Base-by-base conservation (phyloP, 2,329 filamentous ascomycete species). In the Scedosporium boydii region DNA sequence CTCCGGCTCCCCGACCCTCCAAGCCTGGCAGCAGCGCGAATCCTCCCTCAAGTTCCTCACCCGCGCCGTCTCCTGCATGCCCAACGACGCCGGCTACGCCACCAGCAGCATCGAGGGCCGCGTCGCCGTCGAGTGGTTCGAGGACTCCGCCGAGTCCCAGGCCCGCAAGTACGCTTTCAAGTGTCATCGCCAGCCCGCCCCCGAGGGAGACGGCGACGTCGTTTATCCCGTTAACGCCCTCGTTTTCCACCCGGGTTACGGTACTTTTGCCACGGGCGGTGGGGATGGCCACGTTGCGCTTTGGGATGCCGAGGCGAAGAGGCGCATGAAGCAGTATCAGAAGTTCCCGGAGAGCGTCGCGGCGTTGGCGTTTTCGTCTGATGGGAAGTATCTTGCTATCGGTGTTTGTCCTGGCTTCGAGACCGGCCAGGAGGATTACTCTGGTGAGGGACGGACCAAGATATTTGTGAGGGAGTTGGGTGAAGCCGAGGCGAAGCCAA, bases 121-220 rank as follows among this genome's bases (percentile, higher is more conserved):
- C 68, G 92, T 99, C 1, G 93, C 93, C 0, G 95, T 99, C 1
- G 95, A 99, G 75, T 98, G 93, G 91, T 98, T 99, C 73, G 95
- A 98, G 71, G 90, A 95, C 16, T 90, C 87, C 4, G 80, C 86
- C 51, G 90, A 93, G 73, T 93, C 90, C 3, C 93, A 98, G 77
- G 88, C 90, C 46, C 85, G 93, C 67, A 98, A 97, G 75, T 99
- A 98, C 74, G 95, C 95, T 14, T 99, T 99, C 84, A 99, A 99
- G 76, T 99, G 95, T 76, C 95, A 99, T 76, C 85, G 95, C 4
- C 91, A 96, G 73, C 82, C 86, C 1, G 81, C 80, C 9, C 76
- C 84, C 1, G 82, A 87, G 48, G 81, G 82, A 9, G 82, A 83
- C 46, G 86, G 81, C 34, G 93, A 96, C 69, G 82, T 96, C 4